A percentile compares a stretch with the other conserved stretches of the same genome.
Conservation (phyloP, 208 protist genomes). For the Crithidia bombi region DNA sequence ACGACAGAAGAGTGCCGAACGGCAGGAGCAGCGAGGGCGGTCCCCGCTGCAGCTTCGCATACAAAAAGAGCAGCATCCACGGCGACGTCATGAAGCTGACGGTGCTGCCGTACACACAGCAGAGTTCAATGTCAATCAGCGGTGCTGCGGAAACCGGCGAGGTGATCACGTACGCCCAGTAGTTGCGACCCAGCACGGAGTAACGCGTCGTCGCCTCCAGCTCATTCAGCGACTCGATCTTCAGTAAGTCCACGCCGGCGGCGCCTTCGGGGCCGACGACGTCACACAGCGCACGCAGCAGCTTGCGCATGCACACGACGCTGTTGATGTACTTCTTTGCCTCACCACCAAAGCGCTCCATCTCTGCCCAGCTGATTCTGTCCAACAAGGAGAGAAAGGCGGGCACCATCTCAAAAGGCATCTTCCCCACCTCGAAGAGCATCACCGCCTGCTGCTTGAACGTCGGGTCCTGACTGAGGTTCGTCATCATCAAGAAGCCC, state of each 20-base stretch:
- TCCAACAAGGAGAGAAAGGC: slow-evolving; percentile 79
- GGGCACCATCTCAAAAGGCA: slow-evolving; percentile 78
- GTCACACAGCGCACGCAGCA: slow-evolving; percentile 64
- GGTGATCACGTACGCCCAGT: slow-evolving; percentile 80
- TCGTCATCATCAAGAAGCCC: slow-evolving; percentile 98
- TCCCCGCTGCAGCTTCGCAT: slow-evolving; percentile 50
- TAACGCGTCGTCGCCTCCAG: slow-evolving; percentile 87
- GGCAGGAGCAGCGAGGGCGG: slow-evolving; percentile 74
- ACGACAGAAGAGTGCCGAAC: slow-evolving; percentile 59
- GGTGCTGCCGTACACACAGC: slow-evolving; percentile 79
- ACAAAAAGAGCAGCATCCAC: slow-evolving; percentile 83
- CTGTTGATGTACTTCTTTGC: slow-evolving; percentile 87
- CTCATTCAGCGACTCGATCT: slow-evolving; percentile 91
- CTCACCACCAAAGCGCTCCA: slow-evolving; percentile 71
- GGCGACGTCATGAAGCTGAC: slow-evolving; percentile 81
- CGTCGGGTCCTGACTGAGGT: slow-evolving; percentile 84
- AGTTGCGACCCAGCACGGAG: slow-evolving; percentile 87
- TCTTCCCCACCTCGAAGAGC: slow-evolving; percentile 91
- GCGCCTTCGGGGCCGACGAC: slow-evolving; percentile 49
- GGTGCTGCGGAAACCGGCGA: slow-evolving; percentile 68
- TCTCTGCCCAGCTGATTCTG: slow-evolving; percentile 46
- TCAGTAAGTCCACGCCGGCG: slow-evolving; percentile 84
- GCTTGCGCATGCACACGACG: slow-evolving; percentile 73
- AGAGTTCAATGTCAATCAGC: slow-evolving; percentile 77
- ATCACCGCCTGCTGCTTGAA: slow-evolving; percentile 93